Evolutionary conservation across 2,329 filamentous ascomycete genomes (phyloP), one percentile per base, ranked within the genome.

Genomic region (Penicillium expansum): DNA sequence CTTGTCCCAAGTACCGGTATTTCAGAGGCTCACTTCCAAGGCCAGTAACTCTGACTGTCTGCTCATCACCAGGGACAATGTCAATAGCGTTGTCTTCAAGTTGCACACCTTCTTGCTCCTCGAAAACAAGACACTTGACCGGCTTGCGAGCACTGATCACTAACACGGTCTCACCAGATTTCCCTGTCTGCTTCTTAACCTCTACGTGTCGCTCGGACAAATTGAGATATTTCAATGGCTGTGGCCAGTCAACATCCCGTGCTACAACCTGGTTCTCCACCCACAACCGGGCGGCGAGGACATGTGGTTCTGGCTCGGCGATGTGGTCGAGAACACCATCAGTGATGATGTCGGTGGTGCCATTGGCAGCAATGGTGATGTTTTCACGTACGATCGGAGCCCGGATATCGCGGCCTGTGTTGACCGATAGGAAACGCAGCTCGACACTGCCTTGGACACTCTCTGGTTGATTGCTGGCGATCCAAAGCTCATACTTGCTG

Each of bases 71-170:
- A n/a, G 83, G 83, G 6, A 83, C 79, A 57, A 85, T 68, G 64
- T 85, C 83, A 52, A 86, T 76, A 9, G 81, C 82, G 64, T 81
- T 84, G 66, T 85, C 82, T 50, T 79, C 76, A 20, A 84, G 69
- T 13, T 78, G 73, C 41, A 84, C 77, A 11, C 80, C 82, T 52
- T 82, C 78, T 51, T 80, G 70, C 64, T 85, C 83, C 67, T 85
- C 83, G 61, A 85, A 84, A 4, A 85, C 83, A n/a, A 85, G 69
- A 13, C 83, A 82, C 62, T 85, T 86, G 2, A 83, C 82, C 2
- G 83, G 82, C 68, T 79, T 81, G 45, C 73, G 65, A 6, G 79
- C 77, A 61, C 67, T 79, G 61, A 85, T 74, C 30, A 71, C 63
- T n/a, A 64, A 39, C 35, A 83, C 76, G 1, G 51, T 62, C 55